A percentile compares a stretch with the other conserved stretches of the same genome.
These are phyloP conservation scores for Beauveria rudraprayagi DNA, from an alignment of 2,329 filamentous ascomycete species.

Conservation along the genomic window DNA sequence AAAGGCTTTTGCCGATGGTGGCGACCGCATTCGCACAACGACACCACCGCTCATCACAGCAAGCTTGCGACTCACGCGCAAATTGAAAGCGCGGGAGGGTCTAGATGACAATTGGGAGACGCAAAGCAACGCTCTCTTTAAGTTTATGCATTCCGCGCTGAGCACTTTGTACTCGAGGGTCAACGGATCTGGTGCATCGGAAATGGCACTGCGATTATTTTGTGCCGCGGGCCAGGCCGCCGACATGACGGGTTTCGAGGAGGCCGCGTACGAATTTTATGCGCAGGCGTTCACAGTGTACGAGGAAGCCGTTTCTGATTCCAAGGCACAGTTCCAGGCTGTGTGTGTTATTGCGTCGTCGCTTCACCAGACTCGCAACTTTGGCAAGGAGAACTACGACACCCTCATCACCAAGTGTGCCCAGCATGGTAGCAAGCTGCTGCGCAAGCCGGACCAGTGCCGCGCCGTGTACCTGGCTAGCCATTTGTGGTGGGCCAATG, in stretches of 20 bases:
- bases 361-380: conserved; percentile 80
- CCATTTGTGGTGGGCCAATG: conserved; percentile 96
- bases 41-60: conserved; percentile 87
- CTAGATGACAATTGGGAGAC: conserved; percentile 58
- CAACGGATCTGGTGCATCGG: conserved; percentile 66
- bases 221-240: conserved; percentile 88
- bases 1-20: conserved; percentile 83
- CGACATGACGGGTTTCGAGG: conserved; percentile 84
- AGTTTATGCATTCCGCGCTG: conserved; percentile 86
- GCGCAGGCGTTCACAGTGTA: conserved; percentile 98
- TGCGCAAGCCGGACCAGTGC: conserved; percentile 97
- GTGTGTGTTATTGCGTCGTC: conserved; percentile 90
- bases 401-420: conserved; percentile 97
- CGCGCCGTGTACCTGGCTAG: conserved; percentile 93
- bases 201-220: conserved; percentile 83
- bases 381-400: conserved; percentile 96
- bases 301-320: conserved; percentile 92
- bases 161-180: conserved; percentile 84
- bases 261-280: conserved; percentile 96
- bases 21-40: conserved; percentile 92
- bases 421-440: conserved; percentile 88
- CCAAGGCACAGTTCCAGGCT: conserved; percentile 93
- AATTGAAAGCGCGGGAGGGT: conserved; percentile 86
- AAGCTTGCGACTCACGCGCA: conserved; percentile 79
- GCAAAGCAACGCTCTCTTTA: conserved; percentile 72